Percentiles rank a stretch among this genome's conserved stretches.
These are phyloP conservation scores for Phytophthora pini DNA, from an alignment of 352 stramenopile genomes.

Conservation along the genomic window DNA sequence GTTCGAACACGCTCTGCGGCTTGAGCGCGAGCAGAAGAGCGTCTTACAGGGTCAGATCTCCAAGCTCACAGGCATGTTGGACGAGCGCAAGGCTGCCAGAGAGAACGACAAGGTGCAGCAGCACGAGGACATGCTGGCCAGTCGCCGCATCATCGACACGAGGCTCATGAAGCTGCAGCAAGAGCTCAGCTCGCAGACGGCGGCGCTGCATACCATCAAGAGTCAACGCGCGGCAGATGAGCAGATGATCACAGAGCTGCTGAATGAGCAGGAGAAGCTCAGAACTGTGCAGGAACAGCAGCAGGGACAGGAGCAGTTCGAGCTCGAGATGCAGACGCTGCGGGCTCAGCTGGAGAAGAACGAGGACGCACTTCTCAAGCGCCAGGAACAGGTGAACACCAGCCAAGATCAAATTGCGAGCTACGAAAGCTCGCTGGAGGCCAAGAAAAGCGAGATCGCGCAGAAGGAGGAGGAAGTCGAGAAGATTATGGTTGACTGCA, in stretches of 20 bases:
- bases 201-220: constrained; percentile 70
- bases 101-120: constrained; percentile 59
- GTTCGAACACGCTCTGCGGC: constrained; percentile 85
- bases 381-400: constrained; percentile 71
- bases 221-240: constrained; percentile 76
- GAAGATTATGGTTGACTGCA: constrained; percentile 84
- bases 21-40: constrained; percentile 80
- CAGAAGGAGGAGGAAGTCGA: constrained; percentile 85
- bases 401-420: constrained; percentile 71
- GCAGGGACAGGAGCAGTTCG: constrained; percentile 53
- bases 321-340: constrained; percentile 78
- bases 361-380: constrained; percentile 66
- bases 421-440: constrained; percentile 74
- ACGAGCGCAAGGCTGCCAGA: constrained; percentile 44
- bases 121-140: constrained; percentile 88
- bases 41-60: constrained; percentile 79
- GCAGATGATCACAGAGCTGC: constrained; percentile 82
- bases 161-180: constrained; percentile 78
- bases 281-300: constrained; percentile 57
- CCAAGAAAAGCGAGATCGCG: constrained; percentile 68
- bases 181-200: constrained; percentile 66
- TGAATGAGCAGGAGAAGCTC: constrained; percentile 87
- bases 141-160: constrained; percentile 83
- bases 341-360: constrained; percentile 75
- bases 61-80: constrained; percentile 80